Evolutionary conservation across 345 rosid genomes (phyloP).

Genomic region (Linum usitatissimum): DNA sequence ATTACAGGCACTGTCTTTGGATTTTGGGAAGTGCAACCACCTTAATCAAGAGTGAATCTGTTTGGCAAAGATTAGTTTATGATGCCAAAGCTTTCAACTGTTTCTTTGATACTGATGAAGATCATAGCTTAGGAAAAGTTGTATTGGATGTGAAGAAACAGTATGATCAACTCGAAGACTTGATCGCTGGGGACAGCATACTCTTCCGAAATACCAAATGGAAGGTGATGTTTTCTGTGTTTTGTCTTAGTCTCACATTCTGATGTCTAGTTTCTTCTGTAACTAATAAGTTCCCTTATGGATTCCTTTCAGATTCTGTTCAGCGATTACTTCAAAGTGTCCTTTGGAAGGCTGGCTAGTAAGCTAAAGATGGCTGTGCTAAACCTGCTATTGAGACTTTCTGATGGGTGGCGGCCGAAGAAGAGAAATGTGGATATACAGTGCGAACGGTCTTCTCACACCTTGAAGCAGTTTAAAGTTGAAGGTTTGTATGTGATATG

Average conservation of each 20-base stretch:
- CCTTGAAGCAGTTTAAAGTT: slow-evolving; percentile 35
- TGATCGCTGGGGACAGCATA: slow-evolving; percentile 22
- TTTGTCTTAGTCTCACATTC: neutral
- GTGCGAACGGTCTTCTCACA: slow-evolving; percentile 25
- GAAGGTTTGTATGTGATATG: slow-evolving; percentile 30
- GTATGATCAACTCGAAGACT: slow-evolving; percentile 29
- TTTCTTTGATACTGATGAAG: slow-evolving; percentile 36
- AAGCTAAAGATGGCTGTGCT: slow-evolving; percentile 19
- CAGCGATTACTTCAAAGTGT: slow-evolving; percentile 34
- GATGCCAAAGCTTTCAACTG: slow-evolving; percentile 35
- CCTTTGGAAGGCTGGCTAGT: slow-evolving; percentile 32
- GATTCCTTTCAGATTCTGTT: slow-evolving; percentile 32
- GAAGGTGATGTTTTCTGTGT: slow-evolving; percentile 26
- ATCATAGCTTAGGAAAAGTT: slow-evolving; percentile 24
- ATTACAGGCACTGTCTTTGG: slow-evolving; percentile 40
- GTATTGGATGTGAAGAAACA: slow-evolving; percentile 30
- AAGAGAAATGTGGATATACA: slow-evolving; percentile 18
- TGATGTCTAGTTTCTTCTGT: too few relatives aligned
- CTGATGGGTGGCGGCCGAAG: slow-evolving; percentile 49
- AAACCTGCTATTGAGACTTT: slow-evolving; percentile 24
- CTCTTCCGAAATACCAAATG: slow-evolving; percentile 32
- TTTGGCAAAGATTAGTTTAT: slow-evolving; percentile 25
- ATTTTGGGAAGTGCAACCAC: slow-evolving; percentile 40
- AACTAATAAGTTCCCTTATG: neutral
- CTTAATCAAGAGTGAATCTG: slow-evolving; percentile 20